These are phyloP conservation scores for Populus hybrid DNA, from an alignment of 441 rosid genomes.

Conservation along the genomic window DNA sequence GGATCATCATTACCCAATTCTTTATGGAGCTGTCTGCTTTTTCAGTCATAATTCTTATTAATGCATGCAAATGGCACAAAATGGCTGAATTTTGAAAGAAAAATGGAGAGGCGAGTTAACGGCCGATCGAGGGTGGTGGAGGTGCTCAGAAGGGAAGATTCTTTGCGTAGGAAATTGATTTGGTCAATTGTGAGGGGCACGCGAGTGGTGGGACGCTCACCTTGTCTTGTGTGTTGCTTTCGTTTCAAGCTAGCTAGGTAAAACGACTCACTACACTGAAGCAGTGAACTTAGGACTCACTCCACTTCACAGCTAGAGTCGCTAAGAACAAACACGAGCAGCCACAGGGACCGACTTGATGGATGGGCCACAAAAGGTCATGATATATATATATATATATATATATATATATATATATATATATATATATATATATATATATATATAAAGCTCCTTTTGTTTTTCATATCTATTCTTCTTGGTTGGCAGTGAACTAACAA, in stretches of 20 bases:
- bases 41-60: not conserved
- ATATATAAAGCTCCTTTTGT: not conserved
- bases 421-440: too few relatives aligned
- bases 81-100: not conserved
- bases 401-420: too few relatives aligned
- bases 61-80: not conserved
- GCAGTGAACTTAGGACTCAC: too few relatives aligned
- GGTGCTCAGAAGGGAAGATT: not conserved
- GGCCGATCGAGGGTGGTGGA: not conserved
- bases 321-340: too few relatives aligned
- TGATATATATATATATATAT: too few relatives aligned
- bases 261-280: too few relatives aligned
- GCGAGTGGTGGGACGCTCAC: not conserved
- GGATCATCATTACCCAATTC: not conserved
- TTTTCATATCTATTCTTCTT: not conserved
- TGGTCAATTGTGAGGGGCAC: not conserved
- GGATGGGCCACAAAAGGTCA: too few relatives aligned
- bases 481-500: not conserved
- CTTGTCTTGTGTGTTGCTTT: not conserved
- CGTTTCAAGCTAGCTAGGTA: not conserved
- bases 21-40: not conserved
- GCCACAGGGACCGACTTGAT: too few relatives aligned
- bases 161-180: not conserved
- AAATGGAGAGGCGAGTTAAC: too few relatives aligned
- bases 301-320: too few relatives aligned